Conservation (phyloP, 208 protist genomes). For the Wallacemonas sp. region DNA sequence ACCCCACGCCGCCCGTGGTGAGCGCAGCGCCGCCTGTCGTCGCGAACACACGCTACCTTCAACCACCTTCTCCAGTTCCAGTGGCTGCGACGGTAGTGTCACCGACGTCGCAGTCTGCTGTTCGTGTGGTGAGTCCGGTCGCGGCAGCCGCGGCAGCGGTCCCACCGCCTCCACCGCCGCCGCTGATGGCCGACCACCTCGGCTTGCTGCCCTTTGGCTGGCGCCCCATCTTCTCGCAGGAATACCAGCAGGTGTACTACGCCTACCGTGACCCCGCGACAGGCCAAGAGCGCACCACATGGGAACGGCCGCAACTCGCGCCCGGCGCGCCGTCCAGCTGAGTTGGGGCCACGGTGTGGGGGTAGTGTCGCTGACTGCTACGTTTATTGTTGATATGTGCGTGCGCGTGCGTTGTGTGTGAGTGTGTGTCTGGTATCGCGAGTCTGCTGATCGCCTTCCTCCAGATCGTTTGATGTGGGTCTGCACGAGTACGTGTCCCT, state of each 20-base stretch:
- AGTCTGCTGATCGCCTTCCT: not conserved
- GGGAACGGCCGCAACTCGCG: constrained; percentile 31
- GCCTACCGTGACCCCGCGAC: constrained; percentile 51
- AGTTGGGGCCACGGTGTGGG: too few relatives aligned
- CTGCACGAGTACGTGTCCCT: not conserved
- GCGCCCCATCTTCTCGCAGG: constrained; percentile 60
- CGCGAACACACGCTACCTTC: not conserved
- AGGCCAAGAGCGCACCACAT: constrained; percentile 61
- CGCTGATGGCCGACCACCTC: constrained; percentile 14
- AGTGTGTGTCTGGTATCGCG: not conserved
- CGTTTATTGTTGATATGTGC: too few relatives aligned
- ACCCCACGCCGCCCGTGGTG: too few relatives aligned
- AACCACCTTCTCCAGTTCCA: constrained; percentile 1
- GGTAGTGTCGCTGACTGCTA: too few relatives aligned
- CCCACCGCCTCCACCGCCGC: not conserved
- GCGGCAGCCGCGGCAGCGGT: not conserved
- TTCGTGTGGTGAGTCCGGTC: not conserved
- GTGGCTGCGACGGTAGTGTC: constrained; percentile 7
- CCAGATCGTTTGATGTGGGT: too few relatives aligned
- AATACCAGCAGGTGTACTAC: constrained; percentile 75
- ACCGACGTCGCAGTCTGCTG: constrained; percentile 1
- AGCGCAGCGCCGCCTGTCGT: not conserved
- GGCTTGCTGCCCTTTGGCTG: constrained; percentile 52
- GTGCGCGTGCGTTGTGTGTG: not conserved
- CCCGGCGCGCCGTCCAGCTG: too few relatives aligned